Base-by-base conservation (phyloP, 495 filamentous ascomycete genomes). In the Penicillium flavigenum region DNA sequence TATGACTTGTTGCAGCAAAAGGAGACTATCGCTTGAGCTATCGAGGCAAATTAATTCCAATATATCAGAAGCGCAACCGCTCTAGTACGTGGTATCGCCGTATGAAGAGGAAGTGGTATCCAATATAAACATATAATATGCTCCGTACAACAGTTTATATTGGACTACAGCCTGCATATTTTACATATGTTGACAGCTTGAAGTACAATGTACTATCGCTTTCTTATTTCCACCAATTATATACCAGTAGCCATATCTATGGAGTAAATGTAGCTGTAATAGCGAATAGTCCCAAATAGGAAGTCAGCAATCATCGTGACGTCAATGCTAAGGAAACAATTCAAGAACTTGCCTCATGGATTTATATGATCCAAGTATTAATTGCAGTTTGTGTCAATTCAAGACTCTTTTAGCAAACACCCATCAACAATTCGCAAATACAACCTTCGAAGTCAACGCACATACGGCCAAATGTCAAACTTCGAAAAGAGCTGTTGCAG, bases 1-100 rank as follows among this genome's bases (percentile, higher is more conserved):
- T 78, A 63, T 46, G 71, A 73, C 48, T 51, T 77, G 64, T 53
- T 76, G 19, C 55, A 66, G 61, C 41, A 58, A 12, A 69, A 68
- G 54, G 72, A 76, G 48, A 68, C 41, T 12, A 56, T 73, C 19
- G 20, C 46, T 20, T 70, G 34, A 48, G 7, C 20, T 48, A n/a
- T 27, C 3, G 16, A 27, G 46, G 10, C 26, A 29, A 16, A 14
- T 32, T 17, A 48, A 31, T 6, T 19, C 2, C 9, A 11, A 48
- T 32, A 20, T 47, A 16, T 5, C n/a, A 31, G 4, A 48, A 48
- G n/a, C 14, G 8, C 12, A 17, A 17, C 16, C 2, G 22, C 7
- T 17, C 26, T 12, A 51, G 3, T 14, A 34, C 12, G 31, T 32
- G 11, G 4, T 34, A 9, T 34, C 10, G 3, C 31, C 9, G 2